Base-by-base conservation (phyloP, 1,139 yeast genomes). In the Kodamaea sp. region DNA sequence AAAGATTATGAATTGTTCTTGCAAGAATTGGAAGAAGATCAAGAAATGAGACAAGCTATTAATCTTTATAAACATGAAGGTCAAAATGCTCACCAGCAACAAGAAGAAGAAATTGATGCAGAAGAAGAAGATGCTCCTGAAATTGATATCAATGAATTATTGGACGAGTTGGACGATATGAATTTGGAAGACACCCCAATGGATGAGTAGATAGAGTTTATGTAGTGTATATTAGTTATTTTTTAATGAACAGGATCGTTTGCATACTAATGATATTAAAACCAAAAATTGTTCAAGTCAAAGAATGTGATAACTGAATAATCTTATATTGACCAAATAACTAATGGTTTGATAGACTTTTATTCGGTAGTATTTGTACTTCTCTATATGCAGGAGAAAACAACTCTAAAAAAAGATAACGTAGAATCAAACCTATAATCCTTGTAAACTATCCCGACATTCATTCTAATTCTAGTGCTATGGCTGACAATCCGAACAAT, bases 21-120 rank as follows among this genome's bases (percentile, higher is more conserved):
- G 69, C 97, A 88, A 70, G 97, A 92, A 63, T 80, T 94, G 62
- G 98, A 92, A 71, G 97, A 92, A 66, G 99, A 92, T 65, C 81
- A 83, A 42, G 99, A 92, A 61, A 77, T 94, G 62, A 86, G 98
- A 72, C 90, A 84, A 52, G 81, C 89, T 36, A 80, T 92, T 63
- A 90, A 92, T 60, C 62, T 92, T 55, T 92, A 92, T 70, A 92
- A 88, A 70, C 79, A 81, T 39, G 65, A 58, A 38, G 60, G 58
- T 12, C 62, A 63, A n/a, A 58, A 56, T 22, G 53, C 56, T 12
- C 55, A 60, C 32, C 58, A 55, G 6, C 49, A 42, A 25, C 50
- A 54, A 12, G 70, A 62, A 11, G 81, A 71, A 27, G 72, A 60
- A 15, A 75, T 70, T 31, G 77, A 69, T 37, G 20, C n/a, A n/a